Percentiles rank a stretch among this genome's conserved stretches.
phyloP scores from a whole-genome alignment of 2,329 filamentous ascomycete species.

The Cladophialophora bantiana region DNA sequence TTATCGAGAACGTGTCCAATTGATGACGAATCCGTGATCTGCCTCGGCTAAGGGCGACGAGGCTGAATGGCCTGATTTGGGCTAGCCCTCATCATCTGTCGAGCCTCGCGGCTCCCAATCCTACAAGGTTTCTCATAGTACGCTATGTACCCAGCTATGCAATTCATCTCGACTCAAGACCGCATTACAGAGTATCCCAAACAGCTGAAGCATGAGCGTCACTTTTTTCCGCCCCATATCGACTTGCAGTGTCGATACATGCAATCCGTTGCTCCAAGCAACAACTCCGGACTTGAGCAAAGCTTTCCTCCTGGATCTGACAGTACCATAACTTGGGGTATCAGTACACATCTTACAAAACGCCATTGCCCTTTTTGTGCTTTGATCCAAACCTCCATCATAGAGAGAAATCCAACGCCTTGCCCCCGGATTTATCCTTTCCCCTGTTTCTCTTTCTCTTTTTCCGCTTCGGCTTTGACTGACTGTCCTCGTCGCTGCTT shows the following conservation, averaged over 20 bases:
- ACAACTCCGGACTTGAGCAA: neutral
- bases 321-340: neutral
- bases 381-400: constrained; percentile 15
- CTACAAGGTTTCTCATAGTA: too few species aligned
- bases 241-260: neutral
- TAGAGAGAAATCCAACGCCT: constrained; percentile 37
- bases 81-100: neutral
- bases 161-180: neutral
- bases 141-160: too few species aligned
- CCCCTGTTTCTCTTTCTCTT: constrained; percentile 57
- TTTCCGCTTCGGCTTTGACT: constrained; percentile 51
- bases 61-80: neutral
- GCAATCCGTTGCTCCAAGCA: neutral
- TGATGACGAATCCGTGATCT: constrained; percentile 19
- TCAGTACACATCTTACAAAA: neutral
- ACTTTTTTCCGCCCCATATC: neutral
- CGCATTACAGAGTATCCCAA: neutral
- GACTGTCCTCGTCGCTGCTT: constrained; percentile 58
- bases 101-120: neutral
- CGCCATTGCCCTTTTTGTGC: constrained; percentile 12
- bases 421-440: constrained; percentile 46
- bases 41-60: constrained; percentile 13
- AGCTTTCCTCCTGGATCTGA: neutral
- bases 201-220: neutral
- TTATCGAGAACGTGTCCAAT: constrained; percentile 5